Conservation (phyloP, 139 green algal species). For the Chlorella sp. region DNA sequence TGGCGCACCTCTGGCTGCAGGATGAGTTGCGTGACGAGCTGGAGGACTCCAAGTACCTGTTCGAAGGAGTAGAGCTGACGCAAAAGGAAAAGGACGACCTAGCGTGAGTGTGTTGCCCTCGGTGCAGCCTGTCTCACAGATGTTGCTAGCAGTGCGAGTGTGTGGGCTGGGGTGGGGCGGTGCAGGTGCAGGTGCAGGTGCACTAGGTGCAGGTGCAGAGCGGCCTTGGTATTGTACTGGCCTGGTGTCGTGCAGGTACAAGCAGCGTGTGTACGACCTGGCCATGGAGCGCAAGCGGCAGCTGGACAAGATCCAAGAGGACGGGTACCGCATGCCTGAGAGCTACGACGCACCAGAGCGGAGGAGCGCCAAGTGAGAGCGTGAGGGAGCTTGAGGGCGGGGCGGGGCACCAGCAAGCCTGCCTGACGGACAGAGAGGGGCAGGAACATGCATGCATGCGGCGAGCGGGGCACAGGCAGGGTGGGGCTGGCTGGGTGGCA, state of each 20-base stretch:
- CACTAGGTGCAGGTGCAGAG: neutral
- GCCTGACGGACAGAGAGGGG: no score
- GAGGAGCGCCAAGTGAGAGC: constrained; percentile 10
- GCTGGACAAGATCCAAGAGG: constrained; percentile 52
- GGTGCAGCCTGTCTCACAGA: no score
- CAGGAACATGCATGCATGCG: no score
- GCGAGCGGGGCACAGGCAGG: no score
- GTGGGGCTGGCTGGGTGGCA: no score
- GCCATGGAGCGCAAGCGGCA: constrained; percentile 51
- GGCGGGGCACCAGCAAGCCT: no score
- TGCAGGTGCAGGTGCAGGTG: no score
- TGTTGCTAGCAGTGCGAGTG: neutral
- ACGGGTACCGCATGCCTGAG: constrained; percentile 84
- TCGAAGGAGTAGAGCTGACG: constrained; percentile 60
- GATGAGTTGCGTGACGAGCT: constrained; percentile 68
- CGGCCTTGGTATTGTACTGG: neutral
- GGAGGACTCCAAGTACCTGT: constrained; percentile 76
- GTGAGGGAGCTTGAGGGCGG: no score
- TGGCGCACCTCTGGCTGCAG: constrained; percentile 7
- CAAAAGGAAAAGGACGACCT: constrained; percentile 82
- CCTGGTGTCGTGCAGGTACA: constrained; percentile 43
- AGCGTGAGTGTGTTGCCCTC: no score
- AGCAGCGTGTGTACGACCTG: constrained; percentile 69
- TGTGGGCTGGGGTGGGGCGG: neutral
- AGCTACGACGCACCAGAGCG: constrained; percentile 61